These are phyloP conservation scores for Corniculantispora saksenae DNA, from an alignment of 2,329 filamentous ascomycete species.

Conservation along the genomic window DNA sequence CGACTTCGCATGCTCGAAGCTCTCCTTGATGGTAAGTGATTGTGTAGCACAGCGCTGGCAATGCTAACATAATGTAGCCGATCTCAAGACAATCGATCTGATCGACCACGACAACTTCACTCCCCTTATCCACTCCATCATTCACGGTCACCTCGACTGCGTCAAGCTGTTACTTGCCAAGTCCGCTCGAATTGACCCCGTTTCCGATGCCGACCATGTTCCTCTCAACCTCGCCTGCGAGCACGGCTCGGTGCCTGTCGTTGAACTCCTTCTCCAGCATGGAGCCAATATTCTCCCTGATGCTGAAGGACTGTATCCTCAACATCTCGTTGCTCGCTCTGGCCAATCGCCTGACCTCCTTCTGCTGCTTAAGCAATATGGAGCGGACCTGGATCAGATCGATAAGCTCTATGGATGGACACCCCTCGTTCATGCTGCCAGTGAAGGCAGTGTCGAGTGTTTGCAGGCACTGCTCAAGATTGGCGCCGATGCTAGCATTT, in stretches of 20 bases:
- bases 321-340: slow-evolving; percentile 90
- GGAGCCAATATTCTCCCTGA: slow-evolving; percentile 85
- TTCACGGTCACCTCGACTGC: slow-evolving; percentile 79
- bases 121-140: slow-evolving; percentile 90
- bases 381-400: slow-evolving; percentile 85
- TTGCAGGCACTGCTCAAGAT: slow-evolving; percentile 78
- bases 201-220: slow-evolving; percentile 86
- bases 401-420: slow-evolving; percentile 99
- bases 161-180: slow-evolving; percentile 75
- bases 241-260: slow-evolving; percentile 82
- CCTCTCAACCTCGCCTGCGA: slow-evolving; percentile 94
- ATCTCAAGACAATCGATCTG: slow-evolving; percentile 75
- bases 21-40: slow-evolving; percentile 61
- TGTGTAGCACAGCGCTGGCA: neutral
- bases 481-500: slow-evolving; percentile 73
- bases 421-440: slow-evolving; percentile 91
- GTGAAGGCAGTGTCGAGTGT: slow-evolving; percentile 90
- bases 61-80: slow-evolving; percentile 44
- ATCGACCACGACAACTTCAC: slow-evolving; percentile 98
- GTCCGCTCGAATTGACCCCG: slow-evolving; percentile 82
- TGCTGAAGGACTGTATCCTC: slow-evolving; percentile 94
- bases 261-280: slow-evolving; percentile 79
- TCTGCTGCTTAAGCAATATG: slow-evolving; percentile 77
- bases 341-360: slow-evolving; percentile 79
- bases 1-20: slow-evolving; percentile 79